phyloP scores from a whole-genome alignment of 768 basidiomycete species.

The Collybia mongolica region DNA sequence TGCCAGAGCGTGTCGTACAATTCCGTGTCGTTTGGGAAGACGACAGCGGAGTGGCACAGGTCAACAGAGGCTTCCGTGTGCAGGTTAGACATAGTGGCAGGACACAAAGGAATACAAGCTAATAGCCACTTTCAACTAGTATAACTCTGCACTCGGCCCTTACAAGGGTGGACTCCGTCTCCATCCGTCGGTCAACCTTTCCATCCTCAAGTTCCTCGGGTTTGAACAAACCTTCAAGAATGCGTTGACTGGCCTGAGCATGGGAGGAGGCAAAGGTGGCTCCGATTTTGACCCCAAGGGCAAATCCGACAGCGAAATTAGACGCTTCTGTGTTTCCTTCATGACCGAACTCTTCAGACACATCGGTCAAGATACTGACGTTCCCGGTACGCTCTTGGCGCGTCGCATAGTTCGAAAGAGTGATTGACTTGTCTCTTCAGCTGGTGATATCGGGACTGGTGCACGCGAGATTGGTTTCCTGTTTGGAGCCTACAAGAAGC shows the following conservation, averaged over 20 bases:
- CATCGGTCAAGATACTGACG: constrained; percentile 74
- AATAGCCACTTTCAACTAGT: constrained; percentile 32
- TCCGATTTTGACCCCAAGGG: constrained; percentile 83
- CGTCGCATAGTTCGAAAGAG: too few species aligned
- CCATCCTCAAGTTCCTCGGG: constrained; percentile 82
- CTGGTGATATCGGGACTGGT: constrained; percentile 74
- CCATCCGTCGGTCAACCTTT: constrained; percentile 77
- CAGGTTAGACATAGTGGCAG: constrained; percentile 40
- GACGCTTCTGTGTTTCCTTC: constrained; percentile 69
- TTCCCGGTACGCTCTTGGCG: constrained; percentile 44
- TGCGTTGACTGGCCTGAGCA: constrained; percentile 71
- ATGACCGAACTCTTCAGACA: constrained; percentile 74
- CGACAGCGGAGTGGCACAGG: constrained; percentile 60
- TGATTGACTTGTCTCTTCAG: constrained; percentile 18
- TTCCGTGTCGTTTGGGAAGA: constrained; percentile 82
- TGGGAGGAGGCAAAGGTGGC: constrained; percentile 82
- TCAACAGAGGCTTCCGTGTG: constrained; percentile 74
- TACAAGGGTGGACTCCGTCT: constrained; percentile 80
- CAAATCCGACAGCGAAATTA: constrained; percentile 71
- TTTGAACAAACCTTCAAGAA: constrained; percentile 85
- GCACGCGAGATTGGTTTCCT: constrained; percentile 75
- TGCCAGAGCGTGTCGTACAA: constrained; percentile 56
- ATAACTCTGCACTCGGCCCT: constrained; percentile 76
- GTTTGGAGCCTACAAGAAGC: constrained; percentile 77
- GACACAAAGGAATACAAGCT: neutral